phyloP scores from a whole-genome alignment of 2,329 filamentous ascomycete genomes.

The Leptographium radiaticola region DNA sequence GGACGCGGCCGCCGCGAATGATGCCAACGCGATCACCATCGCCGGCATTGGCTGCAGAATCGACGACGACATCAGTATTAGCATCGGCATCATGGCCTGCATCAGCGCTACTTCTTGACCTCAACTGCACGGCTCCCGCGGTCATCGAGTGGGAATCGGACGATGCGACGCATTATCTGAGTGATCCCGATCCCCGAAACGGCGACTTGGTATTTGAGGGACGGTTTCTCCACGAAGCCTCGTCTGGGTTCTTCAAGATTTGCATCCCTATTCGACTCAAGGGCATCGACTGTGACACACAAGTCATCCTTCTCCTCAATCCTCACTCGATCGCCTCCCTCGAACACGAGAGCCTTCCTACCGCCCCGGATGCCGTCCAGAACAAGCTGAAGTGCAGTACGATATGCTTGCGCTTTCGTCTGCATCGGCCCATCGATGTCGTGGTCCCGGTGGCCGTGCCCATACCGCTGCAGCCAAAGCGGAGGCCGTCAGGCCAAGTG shows the following conservation, averaged over 20 bases:
- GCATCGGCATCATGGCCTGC: background rate
- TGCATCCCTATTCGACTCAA: conserved; percentile 1
- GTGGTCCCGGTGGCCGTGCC: background rate
- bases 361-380: background rate
- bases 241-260: background rate
- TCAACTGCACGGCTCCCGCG: background rate
- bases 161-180: background rate
- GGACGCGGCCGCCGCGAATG: background rate
- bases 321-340: background rate
- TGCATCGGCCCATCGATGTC: background rate
- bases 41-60: background rate
- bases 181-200: conserved; percentile 1
- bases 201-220: background rate
- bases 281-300: conserved; percentile 1
- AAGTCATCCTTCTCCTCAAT: background rate
- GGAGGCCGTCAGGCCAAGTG: background rate
- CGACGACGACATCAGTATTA: background rate
- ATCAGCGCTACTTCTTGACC: background rate
- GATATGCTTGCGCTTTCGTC: background rate
- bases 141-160: background rate
- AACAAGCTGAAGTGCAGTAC: background rate
- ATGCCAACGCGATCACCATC: background rate
- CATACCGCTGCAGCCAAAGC: background rate
- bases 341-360: background rate
- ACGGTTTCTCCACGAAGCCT: background rate